Base-by-base conservation (phyloP, 306 rosid species). In the Medicago lupulina region DNA sequence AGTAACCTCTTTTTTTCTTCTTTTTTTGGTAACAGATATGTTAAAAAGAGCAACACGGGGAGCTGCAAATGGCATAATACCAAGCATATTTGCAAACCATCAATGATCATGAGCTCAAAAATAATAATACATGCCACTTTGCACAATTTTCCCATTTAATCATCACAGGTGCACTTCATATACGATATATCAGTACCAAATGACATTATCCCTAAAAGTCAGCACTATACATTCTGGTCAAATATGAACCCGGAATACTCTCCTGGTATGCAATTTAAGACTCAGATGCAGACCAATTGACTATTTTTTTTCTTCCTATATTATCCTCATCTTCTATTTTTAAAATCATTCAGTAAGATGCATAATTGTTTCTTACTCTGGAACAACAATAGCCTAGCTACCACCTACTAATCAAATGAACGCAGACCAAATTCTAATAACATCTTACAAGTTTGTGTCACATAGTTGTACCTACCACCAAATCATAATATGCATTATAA, bases 401-500 rank as follows among this genome's bases (percentile, higher is more conserved):
- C 51, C 39, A n/a, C 19, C 73, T 8, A 66, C 49, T 12, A 41
- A 76, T 76, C 66, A 73, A 73, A 67, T 25, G 62, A 76, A 67
- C 46, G 25, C 54, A 53, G 53, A 67, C 53, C 76, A 51, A 50
- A 21, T n/a, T 50, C 62, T 14, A 77, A 54, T 61, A 71, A 21
- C 40, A 76, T 55, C 16, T 49, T 50, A 47, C 10, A 23, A 63
- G 68, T 31, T 6, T 44, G 40, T 59, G 18, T 67, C 79, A 23
- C 55, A 49, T 59, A 59, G 67, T 31, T 84, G 80, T 66, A 73
- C 97, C 40, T 86, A 94, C 98, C 98, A 94, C 97, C 81, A 94
- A 85, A 38, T 94, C 97, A 51, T 87, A 90, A 80, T 94, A 94
- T 57, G 97, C 96, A 64, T 75, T 83, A 81, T 94, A 94, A 83